These are phyloP conservation scores for Plasmodium chabaudi DNA, from an alignment of 169 alveolate species.

Conservation along the genomic window DNA sequence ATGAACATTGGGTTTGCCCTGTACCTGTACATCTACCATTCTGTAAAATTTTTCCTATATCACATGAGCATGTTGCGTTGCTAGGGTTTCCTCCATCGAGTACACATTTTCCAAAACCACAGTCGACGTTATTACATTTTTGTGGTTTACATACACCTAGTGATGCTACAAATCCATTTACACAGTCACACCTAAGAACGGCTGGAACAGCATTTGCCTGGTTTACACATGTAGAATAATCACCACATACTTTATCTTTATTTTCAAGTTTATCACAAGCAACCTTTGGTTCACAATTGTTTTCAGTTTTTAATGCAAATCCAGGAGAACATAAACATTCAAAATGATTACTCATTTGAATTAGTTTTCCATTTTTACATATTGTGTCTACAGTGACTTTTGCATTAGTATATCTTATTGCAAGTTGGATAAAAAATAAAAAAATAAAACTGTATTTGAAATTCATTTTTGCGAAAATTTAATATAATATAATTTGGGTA, in stretches of 20 bases:
- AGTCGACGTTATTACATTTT: background rate
- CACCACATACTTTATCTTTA: slow-evolving; percentile 21
- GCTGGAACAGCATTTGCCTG: background rate
- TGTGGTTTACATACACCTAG: slow-evolving; percentile 1
- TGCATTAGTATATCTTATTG: slow-evolving; percentile 7
- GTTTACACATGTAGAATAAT: slow-evolving; percentile 16
- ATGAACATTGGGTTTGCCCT: slow-evolving; percentile 28
- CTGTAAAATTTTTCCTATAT: slow-evolving; percentile 14
- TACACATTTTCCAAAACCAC: slow-evolving; percentile 47
- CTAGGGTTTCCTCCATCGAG: background rate
- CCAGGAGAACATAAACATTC: slow-evolving; percentile 40
- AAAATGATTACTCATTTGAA: slow-evolving; percentile 39
- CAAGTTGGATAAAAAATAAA: slow-evolving; percentile 25
- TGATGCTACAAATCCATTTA: background rate
- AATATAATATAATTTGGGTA: background rate
- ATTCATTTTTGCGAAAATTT: slow-evolving; percentile 26
- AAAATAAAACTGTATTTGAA: slow-evolving; percentile 11
- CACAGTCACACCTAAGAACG: background rate
- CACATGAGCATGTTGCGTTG: slow-evolving; percentile 10
- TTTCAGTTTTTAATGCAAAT: slow-evolving; percentile 13
- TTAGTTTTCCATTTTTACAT: slow-evolving; percentile 36
- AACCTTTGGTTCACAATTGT: slow-evolving; percentile 7
- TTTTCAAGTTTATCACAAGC: slow-evolving; percentile 1
- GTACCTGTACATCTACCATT: slow-evolving; percentile 17
- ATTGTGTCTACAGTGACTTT: slow-evolving; percentile 12